Conservation (phyloP, 1,284 basidiomycete species). For the Pseudozyma flocculosa region DNA sequence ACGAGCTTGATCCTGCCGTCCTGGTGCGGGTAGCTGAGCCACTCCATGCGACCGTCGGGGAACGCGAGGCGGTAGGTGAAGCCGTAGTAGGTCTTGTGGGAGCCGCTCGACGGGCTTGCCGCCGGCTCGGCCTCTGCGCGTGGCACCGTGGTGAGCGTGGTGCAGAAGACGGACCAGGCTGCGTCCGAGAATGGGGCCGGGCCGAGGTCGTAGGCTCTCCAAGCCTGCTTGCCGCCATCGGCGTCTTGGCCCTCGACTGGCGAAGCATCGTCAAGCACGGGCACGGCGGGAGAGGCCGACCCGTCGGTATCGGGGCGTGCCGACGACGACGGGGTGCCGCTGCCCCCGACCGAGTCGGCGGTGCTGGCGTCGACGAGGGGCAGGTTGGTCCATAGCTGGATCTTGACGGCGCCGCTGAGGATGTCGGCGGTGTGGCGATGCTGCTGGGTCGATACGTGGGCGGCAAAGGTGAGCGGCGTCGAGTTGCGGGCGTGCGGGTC, state of each 20-base stretch:
- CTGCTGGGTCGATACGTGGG: not conserved
- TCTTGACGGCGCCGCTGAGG: not conserved
- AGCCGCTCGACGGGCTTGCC: too few species aligned
- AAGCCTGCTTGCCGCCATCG: too few species aligned
- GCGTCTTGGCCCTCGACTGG: too few species aligned
- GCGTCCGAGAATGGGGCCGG: not conserved
- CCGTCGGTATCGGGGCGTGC: too few species aligned
- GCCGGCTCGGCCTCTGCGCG: too few species aligned
- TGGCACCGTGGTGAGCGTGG: not conserved
- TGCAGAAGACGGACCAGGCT: not conserved
- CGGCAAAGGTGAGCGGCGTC: not conserved
- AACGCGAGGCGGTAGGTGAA: slow-evolving; percentile 29
- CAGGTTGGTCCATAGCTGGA: not conserved
- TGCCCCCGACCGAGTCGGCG: too few species aligned
- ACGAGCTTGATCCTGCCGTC: slow-evolving; percentile 21
- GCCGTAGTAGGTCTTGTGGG: slow-evolving; percentile 2
- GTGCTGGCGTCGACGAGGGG: not conserved
- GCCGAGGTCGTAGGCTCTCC: not conserved
- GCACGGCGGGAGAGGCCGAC: too few species aligned
- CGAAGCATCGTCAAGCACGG: too few species aligned
- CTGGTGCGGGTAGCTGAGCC: slow-evolving; percentile 24
- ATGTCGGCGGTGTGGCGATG: not conserved
- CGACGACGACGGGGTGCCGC: too few species aligned
- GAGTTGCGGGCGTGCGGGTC: too few species aligned
- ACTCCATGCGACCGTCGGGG: slow-evolving; percentile 27